Evolutionary conservation across 129 eudicot genomes (phyloP).

Genomic region (Glebionis coronaria): DNA sequence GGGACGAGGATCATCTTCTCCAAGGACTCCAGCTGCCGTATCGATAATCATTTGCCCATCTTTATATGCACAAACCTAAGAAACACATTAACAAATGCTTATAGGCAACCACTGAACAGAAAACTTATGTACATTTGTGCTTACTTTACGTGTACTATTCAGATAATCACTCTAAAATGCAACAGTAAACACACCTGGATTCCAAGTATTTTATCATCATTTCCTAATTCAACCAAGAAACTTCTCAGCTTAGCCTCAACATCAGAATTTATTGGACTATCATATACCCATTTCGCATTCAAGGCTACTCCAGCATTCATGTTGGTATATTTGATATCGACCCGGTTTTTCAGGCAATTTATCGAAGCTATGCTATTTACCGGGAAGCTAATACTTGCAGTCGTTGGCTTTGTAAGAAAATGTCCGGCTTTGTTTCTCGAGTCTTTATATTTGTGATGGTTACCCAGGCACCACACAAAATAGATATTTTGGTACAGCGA

Average conservation of each 20-base stretch:
- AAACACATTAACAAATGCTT: background rate
- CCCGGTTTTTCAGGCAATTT: no score
- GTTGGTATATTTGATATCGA: conserved; percentile 19
- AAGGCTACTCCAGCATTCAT: conserved; percentile 42
- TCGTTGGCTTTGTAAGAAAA: no score
- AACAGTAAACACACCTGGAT: conserved; percentile 51
- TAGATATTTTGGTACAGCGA: no score
- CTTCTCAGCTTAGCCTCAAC: conserved; percentile 71
- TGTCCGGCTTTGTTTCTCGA: no score
- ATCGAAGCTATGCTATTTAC: no score
- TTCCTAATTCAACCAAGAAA: conserved; percentile 62
- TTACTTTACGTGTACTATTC: background rate
- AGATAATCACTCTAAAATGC: background rate
- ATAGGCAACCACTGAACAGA: no score
- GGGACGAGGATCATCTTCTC: conserved; percentile 82
- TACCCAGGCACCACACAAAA: no score
- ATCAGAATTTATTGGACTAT: conserved; percentile 56
- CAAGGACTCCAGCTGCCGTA: conserved; percentile 83
- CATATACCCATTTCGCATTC: conserved; percentile 57
- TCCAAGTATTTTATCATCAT: conserved; percentile 75
- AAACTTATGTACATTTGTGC: no score
- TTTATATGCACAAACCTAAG: conserved; percentile 86
- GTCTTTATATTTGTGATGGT: no score
- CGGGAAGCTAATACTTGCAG: no score
- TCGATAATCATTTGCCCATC: conserved; percentile 35